Conservation (phyloP, 257 asterid genomes). For the Lavandula angustifolia region DNA sequence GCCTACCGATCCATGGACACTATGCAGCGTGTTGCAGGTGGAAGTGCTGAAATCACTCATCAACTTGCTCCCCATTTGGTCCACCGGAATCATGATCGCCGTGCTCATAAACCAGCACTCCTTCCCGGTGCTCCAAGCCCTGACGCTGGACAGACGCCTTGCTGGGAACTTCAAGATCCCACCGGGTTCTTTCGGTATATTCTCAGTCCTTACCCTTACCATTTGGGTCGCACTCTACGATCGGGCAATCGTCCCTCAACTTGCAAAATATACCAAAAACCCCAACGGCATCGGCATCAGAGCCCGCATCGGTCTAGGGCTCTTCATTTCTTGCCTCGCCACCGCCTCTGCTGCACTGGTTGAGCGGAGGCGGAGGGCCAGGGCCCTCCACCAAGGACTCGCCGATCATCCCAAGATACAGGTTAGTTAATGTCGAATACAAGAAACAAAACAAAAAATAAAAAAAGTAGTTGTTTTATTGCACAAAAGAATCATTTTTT, state of each 20-base stretch:
- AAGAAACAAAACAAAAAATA: no score
- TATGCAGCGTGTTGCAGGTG: constrained; percentile 66
- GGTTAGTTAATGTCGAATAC: no score
- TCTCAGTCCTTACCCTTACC: constrained; percentile 46
- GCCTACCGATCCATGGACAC: constrained; percentile 48
- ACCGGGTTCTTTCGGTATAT: constrained; percentile 48
- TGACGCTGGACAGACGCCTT: constrained; percentile 50
- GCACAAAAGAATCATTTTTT: no score
- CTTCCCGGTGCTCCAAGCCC: constrained; percentile 66
- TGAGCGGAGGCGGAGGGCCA: constrained; percentile 50
- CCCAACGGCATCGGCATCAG: constrained; percentile 51
- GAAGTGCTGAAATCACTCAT: constrained; percentile 63
- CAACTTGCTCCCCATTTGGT: constrained; percentile 69
- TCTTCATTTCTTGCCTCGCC: constrained; percentile 54
- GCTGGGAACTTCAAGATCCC: constrained; percentile 55
- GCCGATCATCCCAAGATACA: constrained; percentile 32
- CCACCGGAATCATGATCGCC: constrained; percentile 60
- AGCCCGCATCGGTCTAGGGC: constrained; percentile 61
- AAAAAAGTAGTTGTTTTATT: no score
- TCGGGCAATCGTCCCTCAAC: constrained; percentile 48
- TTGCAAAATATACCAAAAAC: constrained; percentile 47
- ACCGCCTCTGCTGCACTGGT: constrained; percentile 51
- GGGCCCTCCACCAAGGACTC: constrained; percentile 50
- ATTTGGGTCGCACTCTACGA: constrained; percentile 62
- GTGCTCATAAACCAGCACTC: constrained; percentile 57